Percentiles rank a stretch among this genome's conserved stretches.
These are phyloP conservation scores for Bacidia rubella DNA, from an alignment of 495 filamentous ascomycete genomes.

Conservation along the genomic window DNA sequence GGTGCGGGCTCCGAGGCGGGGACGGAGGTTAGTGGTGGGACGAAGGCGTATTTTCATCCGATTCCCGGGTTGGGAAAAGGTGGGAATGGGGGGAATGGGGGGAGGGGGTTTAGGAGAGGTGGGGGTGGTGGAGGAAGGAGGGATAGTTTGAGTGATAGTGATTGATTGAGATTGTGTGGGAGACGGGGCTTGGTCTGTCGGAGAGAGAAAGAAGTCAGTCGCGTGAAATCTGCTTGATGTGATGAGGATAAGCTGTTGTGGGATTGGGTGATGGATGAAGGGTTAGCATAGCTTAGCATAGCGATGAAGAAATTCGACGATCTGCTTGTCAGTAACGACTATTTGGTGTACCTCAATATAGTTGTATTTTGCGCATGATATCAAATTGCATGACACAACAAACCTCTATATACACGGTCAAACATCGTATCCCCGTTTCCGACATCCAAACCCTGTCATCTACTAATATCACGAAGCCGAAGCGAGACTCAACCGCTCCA, in stretches of 20 bases:
- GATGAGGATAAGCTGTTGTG: background rate
- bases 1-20: constrained; percentile 32
- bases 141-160: constrained; percentile 44
- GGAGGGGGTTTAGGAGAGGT: constrained; percentile 21
- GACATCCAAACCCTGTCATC: background rate
- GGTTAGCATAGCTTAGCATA: background rate
- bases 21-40: constrained; percentile 51
- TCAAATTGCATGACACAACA: too few species aligned
- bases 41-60: constrained; percentile 67
- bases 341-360: too few species aligned
- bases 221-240: background rate
- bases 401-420: too few species aligned
- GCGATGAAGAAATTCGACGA: background rate
- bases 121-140: constrained; percentile 35
- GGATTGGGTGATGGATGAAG: background rate
- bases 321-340: too few species aligned
- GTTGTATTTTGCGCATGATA: too few species aligned
- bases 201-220: too few species aligned
- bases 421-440: background rate
- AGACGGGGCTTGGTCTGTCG: too few species aligned
- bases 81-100: constrained; percentile 26
- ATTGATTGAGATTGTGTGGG: constrained; percentile 14
- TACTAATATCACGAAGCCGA: background rate
- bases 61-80: constrained; percentile 57
- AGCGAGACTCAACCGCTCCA: background rate